Conservation (phyloP, 306 rosid species). For the Abrus pulchellus region DNA sequence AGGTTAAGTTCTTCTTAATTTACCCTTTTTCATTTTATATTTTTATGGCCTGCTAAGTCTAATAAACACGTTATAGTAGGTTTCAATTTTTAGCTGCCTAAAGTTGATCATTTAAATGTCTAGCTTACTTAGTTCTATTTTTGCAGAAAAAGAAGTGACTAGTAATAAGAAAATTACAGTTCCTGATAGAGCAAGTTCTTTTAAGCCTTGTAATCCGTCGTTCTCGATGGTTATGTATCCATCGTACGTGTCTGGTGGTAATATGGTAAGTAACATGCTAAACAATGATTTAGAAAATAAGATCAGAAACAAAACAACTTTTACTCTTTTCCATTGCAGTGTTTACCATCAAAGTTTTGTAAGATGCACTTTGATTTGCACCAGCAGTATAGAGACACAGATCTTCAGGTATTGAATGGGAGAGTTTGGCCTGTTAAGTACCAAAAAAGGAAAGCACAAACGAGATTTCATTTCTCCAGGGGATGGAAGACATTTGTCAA, state of each 20-base stretch:
- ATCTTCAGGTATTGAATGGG: not conserved
- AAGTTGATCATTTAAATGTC: not conserved
- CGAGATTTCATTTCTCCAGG: not conserved
- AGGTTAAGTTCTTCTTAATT: not conserved
- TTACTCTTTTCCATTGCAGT: not conserved
- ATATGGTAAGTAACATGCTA: conserved; percentile 23
- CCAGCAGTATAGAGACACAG: not conserved
- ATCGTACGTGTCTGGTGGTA: not conserved
- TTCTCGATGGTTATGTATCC: conserved; percentile 1
- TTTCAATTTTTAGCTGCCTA: too few relatives aligned
- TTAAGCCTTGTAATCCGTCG: conserved; percentile 35
- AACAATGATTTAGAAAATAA: not conserved
- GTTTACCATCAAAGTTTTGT: conserved; percentile 9
- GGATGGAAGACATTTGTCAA: conserved; percentile 54
- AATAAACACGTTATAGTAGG: too few relatives aligned
- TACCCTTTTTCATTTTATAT: not conserved
- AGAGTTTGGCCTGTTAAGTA: conserved; percentile 33
- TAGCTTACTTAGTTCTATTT: not conserved
- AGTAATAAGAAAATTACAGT: not conserved
- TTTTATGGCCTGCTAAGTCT: too few relatives aligned
- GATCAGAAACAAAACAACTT: not conserved
- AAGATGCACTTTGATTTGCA: not conserved
- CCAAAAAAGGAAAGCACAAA: not conserved
- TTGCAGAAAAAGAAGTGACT: conserved; percentile 2
- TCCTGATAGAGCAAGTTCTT: conserved; percentile 40